Base-by-base conservation (phyloP, 345 rosid species). In the Eucalyptus dawsonii region DNA sequence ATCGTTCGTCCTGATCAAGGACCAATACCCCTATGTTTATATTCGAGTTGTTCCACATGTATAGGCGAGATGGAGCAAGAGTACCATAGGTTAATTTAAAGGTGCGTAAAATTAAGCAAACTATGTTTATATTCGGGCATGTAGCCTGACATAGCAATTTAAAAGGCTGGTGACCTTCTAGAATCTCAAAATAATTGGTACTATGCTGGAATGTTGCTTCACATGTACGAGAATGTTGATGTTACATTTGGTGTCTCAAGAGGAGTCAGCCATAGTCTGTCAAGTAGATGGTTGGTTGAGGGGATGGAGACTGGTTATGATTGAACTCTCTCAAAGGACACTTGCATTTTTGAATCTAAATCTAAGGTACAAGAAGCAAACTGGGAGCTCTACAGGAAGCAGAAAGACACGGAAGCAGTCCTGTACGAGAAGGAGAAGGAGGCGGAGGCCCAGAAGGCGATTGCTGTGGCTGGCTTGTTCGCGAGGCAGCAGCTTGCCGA, bases 351-450 rank as follows among this genome's bases (percentile, higher is more conserved):
- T 37, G 14, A 76, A 37, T 44, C 47, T 76, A 37, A 69, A 69
- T 34, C 44, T 9, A 9, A 90, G 91, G 89, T 81, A 12, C 91
- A 88, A 83, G 91, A 90, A 50, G 88, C 88, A 29, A 88, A 90
- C 76, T 90, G 91, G 91, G 86, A 88, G 65, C 88, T 90, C 25
- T 88, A 88, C 89, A 62, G 42, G 89, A 90, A 90, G 76, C 97
- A 95, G 88, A 95, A 95, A 87, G 93, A 88, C 69, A 97, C 96
- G 27, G 98, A 96, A 88, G 98, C 97, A 5, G 87, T 90, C 49
- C 92, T 95, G 6, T 95, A 92, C 81, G 92, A 94, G 89, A 95
- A 91, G 86, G 90, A 93, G 91, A 96, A 93, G 88, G 93, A 94
- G 65, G 97, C 96, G 0, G 96, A 90, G 27, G 97, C 97, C 19